Percentiles rank a stretch among this genome's conserved stretches.
Conservation (phyloP, 352 stramenopile species). For the Globisporangium spinosum region DNA sequence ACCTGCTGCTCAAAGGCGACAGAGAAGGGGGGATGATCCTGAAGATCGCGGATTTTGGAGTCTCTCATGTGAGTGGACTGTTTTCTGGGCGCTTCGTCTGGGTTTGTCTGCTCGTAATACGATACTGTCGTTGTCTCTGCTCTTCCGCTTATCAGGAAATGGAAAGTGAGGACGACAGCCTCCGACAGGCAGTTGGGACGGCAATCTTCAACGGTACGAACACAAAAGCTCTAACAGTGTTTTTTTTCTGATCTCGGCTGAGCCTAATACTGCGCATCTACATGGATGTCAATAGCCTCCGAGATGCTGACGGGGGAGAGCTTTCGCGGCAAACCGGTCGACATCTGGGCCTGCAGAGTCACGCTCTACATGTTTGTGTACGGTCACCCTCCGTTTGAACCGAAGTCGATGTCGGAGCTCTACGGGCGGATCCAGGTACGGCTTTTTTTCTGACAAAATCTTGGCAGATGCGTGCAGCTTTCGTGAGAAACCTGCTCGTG, state of each 20-base stretch:
- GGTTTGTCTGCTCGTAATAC: neutral
- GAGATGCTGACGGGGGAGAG: constrained; percentile 80
- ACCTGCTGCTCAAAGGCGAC: constrained; percentile 61
- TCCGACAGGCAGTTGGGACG: constrained; percentile 71
- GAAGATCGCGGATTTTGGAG: constrained; percentile 79
- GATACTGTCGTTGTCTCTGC: neutral
- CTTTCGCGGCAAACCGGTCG: constrained; percentile 75
- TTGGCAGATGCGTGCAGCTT: neutral
- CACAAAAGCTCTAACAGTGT: neutral
- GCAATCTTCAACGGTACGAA: constrained; percentile 67
- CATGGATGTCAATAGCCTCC: constrained; percentile 29
- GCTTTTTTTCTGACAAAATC: neutral
- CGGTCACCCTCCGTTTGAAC: constrained; percentile 91
- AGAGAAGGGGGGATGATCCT: constrained; percentile 60
- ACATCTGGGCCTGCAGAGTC: constrained; percentile 95
- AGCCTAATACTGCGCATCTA: neutral
- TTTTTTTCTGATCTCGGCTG: neutral
- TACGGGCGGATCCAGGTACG: constrained; percentile 89
- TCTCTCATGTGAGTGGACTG: constrained; percentile 52
- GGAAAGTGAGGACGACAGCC: constrained; percentile 62
- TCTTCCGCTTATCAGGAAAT: constrained; percentile 41
- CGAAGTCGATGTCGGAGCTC: constrained; percentile 85
- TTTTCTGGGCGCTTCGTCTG: neutral
- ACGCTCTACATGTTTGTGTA: constrained; percentile 97
- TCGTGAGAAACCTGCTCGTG: neutral